Evolutionary conservation across 768 basidiomycete genomes (phyloP).

Genomic region (Russula ochroleuca): DNA sequence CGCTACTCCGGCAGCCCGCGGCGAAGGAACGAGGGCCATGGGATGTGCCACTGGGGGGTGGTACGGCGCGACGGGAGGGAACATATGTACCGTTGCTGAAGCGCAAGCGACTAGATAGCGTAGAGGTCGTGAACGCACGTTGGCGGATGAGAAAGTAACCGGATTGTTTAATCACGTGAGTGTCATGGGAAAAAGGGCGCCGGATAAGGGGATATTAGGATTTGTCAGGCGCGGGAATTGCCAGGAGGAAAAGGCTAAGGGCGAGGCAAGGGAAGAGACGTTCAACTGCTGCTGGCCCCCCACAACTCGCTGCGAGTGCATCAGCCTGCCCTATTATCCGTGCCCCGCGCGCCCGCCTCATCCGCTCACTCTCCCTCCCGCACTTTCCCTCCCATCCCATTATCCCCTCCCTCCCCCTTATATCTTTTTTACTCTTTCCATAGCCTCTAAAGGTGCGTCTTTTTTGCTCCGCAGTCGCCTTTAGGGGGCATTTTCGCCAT

Average conservation of each 20-base stretch:
- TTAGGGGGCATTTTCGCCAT: constrained; percentile 9
- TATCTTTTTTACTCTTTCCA: not conserved
- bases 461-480: not conserved
- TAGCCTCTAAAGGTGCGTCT: constrained; percentile 16
- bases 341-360: constrained; percentile 21
- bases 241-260: constrained; percentile 13
- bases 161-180: not conserved
- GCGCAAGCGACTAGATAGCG: constrained; percentile 63
- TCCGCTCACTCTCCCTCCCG: constrained; percentile 14
- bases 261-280: constrained; percentile 5
- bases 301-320: constrained; percentile 14
- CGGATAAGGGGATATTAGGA: constrained; percentile 4
- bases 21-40: constrained; percentile 33
- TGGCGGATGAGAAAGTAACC: constrained; percentile 47
- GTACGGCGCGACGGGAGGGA: constrained; percentile 52
- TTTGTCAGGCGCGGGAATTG: constrained; percentile 17
- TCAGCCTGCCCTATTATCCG: constrained; percentile 20
- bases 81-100: constrained; percentile 66
- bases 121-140: constrained; percentile 70
- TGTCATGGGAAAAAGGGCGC: not conserved
- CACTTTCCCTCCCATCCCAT: constrained; percentile 14
- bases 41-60: constrained; percentile 69
- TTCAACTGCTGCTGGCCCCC: constrained; percentile 24
- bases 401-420: not conserved
- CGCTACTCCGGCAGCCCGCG: constrained; percentile 37